Conservation (phyloP, 495 filamentous ascomycete species). For the Aspergillus funiculosus region DNA sequence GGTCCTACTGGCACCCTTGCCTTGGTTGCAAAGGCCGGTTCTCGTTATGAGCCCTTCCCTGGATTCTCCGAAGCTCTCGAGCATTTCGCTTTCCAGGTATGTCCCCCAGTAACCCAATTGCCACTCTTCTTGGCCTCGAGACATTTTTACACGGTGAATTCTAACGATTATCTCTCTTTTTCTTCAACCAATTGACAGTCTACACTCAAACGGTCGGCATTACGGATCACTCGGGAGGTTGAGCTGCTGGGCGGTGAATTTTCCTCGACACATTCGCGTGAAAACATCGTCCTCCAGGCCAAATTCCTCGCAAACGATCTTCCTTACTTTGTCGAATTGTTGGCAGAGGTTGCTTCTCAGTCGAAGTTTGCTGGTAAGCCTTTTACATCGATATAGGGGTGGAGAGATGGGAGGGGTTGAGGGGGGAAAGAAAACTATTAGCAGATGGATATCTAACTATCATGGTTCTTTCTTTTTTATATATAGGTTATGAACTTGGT, state of each 20-base stretch:
- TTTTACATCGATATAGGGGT: background rate
- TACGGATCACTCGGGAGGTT: conserved; percentile 88
- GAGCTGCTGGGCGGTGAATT: conserved; percentile 90
- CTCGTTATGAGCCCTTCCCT: conserved; percentile 81
- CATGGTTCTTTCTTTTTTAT: background rate
- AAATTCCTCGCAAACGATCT: conserved; percentile 93
- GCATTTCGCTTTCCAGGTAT: conserved; percentile 93
- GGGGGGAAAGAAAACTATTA: background rate
- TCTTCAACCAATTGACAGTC: conserved; percentile 48
- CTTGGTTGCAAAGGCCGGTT: conserved; percentile 86
- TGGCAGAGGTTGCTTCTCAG: conserved; percentile 82
- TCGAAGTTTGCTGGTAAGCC: conserved; percentile 78
- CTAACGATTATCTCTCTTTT: conserved; percentile 5
- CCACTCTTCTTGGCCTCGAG: background rate
- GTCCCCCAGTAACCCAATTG: conserved; percentile 32
- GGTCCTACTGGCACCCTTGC: conserved; percentile 87
- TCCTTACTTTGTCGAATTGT: conserved; percentile 93
- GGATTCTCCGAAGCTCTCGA: conserved; percentile 85
- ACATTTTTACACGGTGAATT: background rate
- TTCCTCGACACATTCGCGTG: conserved; percentile 77
- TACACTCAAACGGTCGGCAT: conserved; percentile 75
- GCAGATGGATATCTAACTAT: conserved; percentile 1
- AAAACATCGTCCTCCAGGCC: conserved; percentile 84
- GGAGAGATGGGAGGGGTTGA: too few species aligned
- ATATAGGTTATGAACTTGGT: conserved; percentile 72